Evolutionary conservation across 2,329 filamentous ascomycete species (phyloP).

Genomic region (Colletotrichum lupini): DNA sequence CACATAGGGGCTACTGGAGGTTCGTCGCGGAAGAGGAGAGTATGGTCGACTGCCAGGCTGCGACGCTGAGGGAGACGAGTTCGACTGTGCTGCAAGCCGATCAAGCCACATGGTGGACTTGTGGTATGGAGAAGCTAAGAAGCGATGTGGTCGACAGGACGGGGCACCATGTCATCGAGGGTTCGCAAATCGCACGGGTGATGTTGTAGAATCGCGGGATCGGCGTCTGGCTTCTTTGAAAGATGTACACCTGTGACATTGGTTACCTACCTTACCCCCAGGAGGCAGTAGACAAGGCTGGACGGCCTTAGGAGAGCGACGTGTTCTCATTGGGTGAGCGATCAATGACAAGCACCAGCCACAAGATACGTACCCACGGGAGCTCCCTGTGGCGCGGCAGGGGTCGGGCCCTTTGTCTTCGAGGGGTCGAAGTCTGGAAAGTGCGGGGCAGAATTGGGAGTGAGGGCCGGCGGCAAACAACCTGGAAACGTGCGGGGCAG

Average conservation of each 20-base stretch:
- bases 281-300: conserved; percentile 25
- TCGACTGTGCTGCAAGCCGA: conserved; percentile 79
- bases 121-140: conserved; percentile 26
- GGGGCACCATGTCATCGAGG: conserved; percentile 21
- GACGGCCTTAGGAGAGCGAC: conserved; percentile 3
- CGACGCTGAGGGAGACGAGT: conserved; percentile 59
- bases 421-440: neutral
- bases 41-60: conserved; percentile 74
- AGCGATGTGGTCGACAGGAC: conserved; percentile 9
- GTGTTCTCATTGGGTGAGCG: conserved; percentile 20
- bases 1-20: conserved; percentile 75
- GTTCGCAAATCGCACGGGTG: neutral
- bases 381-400: conserved; percentile 25
- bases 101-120: conserved; percentile 83
- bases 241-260: conserved; percentile 17
- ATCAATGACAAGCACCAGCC: conserved; percentile 1
- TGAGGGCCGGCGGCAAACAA: conserved; percentile 21
- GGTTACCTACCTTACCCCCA: neutral
- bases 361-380: neutral
- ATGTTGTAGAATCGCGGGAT: neutral
- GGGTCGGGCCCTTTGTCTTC: conserved; percentile 6
- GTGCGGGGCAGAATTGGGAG: conserved; percentile 23
- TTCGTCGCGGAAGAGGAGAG: conserved; percentile 76
- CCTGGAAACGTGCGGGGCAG: conserved; percentile 29
- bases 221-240: conserved; percentile 1